phyloP scores from a whole-genome alignment of 2,329 filamentous ascomycete genomes.

The Arachnopeziza araneosa region DNA sequence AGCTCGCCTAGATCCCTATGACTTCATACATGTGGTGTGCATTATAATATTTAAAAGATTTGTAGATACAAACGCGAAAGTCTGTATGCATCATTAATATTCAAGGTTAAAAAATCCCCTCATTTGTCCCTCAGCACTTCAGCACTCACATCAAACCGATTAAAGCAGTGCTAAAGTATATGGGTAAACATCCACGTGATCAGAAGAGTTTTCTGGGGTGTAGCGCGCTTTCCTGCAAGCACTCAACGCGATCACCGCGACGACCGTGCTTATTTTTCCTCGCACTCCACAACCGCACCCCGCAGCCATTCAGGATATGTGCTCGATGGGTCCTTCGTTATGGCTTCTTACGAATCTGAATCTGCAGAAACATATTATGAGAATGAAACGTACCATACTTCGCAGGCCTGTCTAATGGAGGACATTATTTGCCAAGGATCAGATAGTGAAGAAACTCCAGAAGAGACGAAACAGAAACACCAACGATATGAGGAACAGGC shows the following conservation, averaged over 20 bases:
- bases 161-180: no score
- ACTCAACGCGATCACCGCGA: not conserved
- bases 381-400: slow-evolving; percentile 42
- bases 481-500: slow-evolving; percentile 55
- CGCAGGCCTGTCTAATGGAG: slow-evolving; percentile 35
- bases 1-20: no score
- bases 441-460: slow-evolving; percentile 50
- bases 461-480: slow-evolving; percentile 43
- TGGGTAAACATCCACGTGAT: not conserved
- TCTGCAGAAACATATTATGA: slow-evolving; percentile 1
- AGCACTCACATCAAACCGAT: no score
- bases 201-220: no score
- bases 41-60: no score
- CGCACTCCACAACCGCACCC: not conserved
- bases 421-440: slow-evolving; percentile 52
- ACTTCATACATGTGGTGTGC: no score
- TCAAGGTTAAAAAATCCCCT: no score
- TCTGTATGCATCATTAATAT: no score
- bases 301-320: not conserved
- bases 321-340: not conserved
- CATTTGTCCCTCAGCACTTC: no score
- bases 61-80: no score
- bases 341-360: not conserved
- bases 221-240: not conserved
- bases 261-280: not conserved